phyloP scores from a whole-genome alignment of 73 alveolate species.

The Paramecium octaurelia region DNA sequence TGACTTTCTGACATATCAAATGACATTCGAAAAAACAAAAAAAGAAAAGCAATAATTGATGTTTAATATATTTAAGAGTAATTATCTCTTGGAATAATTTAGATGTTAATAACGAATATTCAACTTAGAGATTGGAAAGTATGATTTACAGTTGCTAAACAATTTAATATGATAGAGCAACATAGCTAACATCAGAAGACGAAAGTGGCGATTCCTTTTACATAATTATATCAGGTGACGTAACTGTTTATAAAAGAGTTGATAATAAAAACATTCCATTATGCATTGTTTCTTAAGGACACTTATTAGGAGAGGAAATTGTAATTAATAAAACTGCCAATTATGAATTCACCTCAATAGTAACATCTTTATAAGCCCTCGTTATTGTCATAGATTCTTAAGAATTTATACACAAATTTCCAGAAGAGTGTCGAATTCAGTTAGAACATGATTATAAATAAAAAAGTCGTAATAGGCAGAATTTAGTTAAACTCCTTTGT shows the following conservation, averaged over 20 bases:
- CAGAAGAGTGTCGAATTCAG: constrained; percentile 33
- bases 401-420: constrained; percentile 1
- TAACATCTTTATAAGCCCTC: background rate
- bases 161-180: background rate
- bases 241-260: background rate
- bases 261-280: background rate
- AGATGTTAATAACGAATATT: constrained; percentile 42
- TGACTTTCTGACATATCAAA: background rate
- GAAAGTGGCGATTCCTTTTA: constrained; percentile 20
- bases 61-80: constrained; percentile 12
- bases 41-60: background rate
- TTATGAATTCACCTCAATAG: background rate
- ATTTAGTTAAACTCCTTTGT: background rate
- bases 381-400: background rate
- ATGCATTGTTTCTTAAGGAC: constrained; percentile 14
- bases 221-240: background rate
- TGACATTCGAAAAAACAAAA: background rate
- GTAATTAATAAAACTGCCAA: background rate
- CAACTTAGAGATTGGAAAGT: constrained; percentile 15
- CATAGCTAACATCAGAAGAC: background rate
- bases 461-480: background rate
- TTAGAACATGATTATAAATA: background rate
- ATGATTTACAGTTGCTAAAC: constrained; percentile 47
- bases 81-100: background rate
- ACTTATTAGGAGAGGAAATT: constrained; percentile 36